phyloP scores from a whole-genome alignment of 208 protist genomes.

The Tritrichomonas musculus region DNA sequence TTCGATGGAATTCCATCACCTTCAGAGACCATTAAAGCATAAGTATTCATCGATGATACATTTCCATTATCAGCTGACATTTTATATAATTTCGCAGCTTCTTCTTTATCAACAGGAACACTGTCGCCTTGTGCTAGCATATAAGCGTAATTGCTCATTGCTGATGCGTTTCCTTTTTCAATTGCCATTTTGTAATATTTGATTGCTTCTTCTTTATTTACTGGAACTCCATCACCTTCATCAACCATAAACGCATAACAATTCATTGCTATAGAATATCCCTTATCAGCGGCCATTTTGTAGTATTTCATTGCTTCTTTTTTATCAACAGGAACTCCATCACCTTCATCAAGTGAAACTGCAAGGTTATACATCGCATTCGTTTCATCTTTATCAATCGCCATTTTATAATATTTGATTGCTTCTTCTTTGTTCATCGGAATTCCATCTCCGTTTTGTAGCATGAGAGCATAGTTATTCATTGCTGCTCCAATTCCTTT shows the following conservation, averaged over 20 bases:
- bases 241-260: not conserved
- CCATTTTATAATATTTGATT: not conserved
- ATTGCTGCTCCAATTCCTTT: not conserved
- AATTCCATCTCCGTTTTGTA: not conserved
- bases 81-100: conserved; percentile 1
- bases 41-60: not conserved
- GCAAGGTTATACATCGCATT: not conserved
- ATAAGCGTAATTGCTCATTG: not conserved
- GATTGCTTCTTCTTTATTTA: not conserved
- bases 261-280: not conserved
- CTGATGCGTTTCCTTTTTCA: not conserved
- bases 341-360: not conserved
- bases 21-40: not conserved
- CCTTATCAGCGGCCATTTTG: not conserved
- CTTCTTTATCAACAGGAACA: not conserved
- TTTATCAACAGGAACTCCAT: not conserved
- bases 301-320: not conserved
- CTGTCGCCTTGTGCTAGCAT: not conserved
- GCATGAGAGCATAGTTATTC: not conserved
- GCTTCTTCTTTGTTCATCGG: not conserved
- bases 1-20: not conserved
- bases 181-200: not conserved
- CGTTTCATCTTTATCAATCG: not conserved
- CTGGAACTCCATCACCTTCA: not conserved
- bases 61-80: conserved; percentile 2